Conservation (phyloP, 1,284 basidiomycete species). For the Ganoderma multipileum region DNA sequence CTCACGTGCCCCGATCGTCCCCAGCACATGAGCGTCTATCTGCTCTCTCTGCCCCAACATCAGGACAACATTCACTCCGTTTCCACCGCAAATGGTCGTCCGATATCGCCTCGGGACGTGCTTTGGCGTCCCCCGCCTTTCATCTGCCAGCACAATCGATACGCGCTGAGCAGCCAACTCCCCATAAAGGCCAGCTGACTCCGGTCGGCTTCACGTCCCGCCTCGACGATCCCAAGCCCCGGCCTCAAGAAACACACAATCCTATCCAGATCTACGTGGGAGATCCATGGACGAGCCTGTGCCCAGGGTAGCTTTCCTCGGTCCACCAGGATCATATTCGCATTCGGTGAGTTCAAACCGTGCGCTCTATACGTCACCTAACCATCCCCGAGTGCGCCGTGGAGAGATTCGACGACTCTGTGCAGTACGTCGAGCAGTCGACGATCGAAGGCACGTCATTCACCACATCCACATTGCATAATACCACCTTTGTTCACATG, state of each 20-base stretch:
- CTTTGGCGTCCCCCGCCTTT: neutral
- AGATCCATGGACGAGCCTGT: conserved; percentile 14
- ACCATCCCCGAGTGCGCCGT: conserved; percentile 59
- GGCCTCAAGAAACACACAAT: neutral
- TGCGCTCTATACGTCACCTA: neutral
- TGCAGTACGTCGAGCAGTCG: conserved; percentile 55
- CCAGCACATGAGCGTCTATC: neutral
- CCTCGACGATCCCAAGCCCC: neutral
- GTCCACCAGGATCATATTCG: conserved; percentile 78
- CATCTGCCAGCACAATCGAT: neutral
- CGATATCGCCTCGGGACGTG: neutral
- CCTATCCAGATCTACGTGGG: conserved; percentile 10
- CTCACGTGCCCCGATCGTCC: conserved; percentile 7
- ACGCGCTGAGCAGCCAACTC: conserved; percentile 1
- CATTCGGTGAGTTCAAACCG: conserved; percentile 62
- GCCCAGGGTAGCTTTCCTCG: conserved; percentile 55
- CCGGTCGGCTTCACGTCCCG: neutral
- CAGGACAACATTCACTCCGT: neutral
- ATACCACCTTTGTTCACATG: conserved; percentile 2
- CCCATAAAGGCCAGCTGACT: conserved; percentile 5
- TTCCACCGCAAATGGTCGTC: conserved; percentile 4
- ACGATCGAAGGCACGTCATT: conserved; percentile 60
- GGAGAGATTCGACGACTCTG: conserved; percentile 59
- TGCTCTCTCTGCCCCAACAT: neutral
- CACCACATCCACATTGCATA: conserved; percentile 2